Evolutionary conservation across 805 yeast genomes (phyloP).

Genomic region (Metschnikowia baotianmanensis): DNA sequence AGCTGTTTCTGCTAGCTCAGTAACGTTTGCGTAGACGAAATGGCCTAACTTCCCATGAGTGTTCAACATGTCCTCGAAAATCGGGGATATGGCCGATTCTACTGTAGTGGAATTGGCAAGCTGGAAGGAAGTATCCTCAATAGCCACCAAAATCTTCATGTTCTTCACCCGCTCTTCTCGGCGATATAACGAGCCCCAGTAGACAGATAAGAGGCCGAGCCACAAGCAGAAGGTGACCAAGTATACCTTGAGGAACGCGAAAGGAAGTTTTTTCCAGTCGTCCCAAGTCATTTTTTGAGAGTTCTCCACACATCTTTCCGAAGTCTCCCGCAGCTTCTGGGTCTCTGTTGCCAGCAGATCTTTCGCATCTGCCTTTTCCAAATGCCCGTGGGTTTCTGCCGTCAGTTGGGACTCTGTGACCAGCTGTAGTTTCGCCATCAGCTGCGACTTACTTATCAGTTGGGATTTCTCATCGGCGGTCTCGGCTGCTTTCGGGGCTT

Average conservation of each 20-base stretch:
- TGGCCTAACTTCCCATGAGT: conserved; percentile 17
- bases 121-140: conserved; percentile 25
- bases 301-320: background rate
- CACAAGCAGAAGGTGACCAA: conserved; percentile 23
- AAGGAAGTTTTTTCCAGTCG: conserved; percentile 14
- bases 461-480: too few species aligned
- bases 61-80: conserved; percentile 20
- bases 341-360: too few species aligned
- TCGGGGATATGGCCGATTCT: conserved; percentile 20
- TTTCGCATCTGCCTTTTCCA: too few species aligned
- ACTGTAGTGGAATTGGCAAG: conserved; percentile 22
- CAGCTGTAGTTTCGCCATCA: too few species aligned
- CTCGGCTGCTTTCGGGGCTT: too few species aligned
- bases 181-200: conserved; percentile 40
- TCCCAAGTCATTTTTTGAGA: conserved; percentile 11
- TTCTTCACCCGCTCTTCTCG: conserved; percentile 30
- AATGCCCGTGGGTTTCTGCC: too few species aligned
- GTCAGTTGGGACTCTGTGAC: too few species aligned
- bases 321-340: too few species aligned
- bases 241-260: conserved; percentile 19
- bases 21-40: conserved; percentile 18
- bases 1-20: conserved; percentile 18
- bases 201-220: conserved; percentile 35
- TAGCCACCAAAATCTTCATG: conserved; percentile 37
- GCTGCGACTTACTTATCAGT: too few species aligned